A percentile compares a stretch with the other conserved stretches of the same genome.
phyloP scores from a whole-genome alignment of 257 asterid species.

The Cordia subcordata region DNA sequence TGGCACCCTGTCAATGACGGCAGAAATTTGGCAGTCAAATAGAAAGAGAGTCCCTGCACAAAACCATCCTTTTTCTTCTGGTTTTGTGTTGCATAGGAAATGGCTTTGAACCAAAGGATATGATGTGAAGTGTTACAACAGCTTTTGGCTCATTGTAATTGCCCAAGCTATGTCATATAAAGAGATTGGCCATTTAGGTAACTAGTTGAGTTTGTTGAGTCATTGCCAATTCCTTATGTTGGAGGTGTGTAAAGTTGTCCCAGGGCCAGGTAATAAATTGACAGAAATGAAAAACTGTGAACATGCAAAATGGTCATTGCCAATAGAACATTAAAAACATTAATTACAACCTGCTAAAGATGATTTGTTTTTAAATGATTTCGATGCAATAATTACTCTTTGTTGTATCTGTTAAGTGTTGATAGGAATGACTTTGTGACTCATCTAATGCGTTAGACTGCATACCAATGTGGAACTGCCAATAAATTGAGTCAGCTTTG shows the following conservation, averaged over 20 bases:
- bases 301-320: constrained; percentile 20
- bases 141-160: constrained; percentile 16
- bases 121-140: constrained; percentile 14
- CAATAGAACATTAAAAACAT: constrained; percentile 16
- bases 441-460: not conserved
- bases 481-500: constrained; percentile 24
- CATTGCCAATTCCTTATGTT: constrained; percentile 22
- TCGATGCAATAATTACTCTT: constrained; percentile 26
- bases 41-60: too few relatives aligned
- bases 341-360: constrained; percentile 39
- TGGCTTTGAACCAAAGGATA: constrained; percentile 1
- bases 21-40: too few relatives aligned
- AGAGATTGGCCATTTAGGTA: constrained; percentile 14
- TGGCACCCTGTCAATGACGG: not conserved
- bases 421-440: constrained; percentile 29
- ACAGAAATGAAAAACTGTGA: constrained; percentile 17
- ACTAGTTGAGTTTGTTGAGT: constrained; percentile 20
- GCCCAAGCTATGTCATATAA: constrained; percentile 14
- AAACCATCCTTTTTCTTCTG: not conserved
- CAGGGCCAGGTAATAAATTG: constrained; percentile 8
- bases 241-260: constrained; percentile 23
- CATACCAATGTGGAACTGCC: constrained; percentile 6
- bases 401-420: constrained; percentile 15
- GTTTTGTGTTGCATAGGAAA: constrained; percentile 8
- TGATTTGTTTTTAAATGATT: constrained; percentile 22